These are phyloP conservation scores for Verticillium zaregamsianum DNA, from an alignment of 2,329 filamentous ascomycete genomes.

Conservation along the genomic window DNA sequence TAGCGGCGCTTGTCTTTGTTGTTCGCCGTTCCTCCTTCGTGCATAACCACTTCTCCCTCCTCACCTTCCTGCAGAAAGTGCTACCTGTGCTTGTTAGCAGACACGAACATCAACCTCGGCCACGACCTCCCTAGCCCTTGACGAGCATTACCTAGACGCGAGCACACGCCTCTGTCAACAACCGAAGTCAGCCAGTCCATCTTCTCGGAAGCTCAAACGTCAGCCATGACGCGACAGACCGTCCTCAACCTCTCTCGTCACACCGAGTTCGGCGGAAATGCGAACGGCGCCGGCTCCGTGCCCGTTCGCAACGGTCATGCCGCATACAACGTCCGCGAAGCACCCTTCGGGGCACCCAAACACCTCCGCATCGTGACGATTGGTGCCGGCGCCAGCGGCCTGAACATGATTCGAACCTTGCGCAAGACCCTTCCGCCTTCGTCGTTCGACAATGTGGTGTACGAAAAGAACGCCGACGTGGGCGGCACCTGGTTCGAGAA, in stretches of 20 bases:
- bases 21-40: not conserved
- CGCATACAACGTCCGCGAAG: conserved; percentile 9
- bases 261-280: conserved; percentile 7
- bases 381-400: conserved; percentile 13
- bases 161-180: too few relatives aligned
- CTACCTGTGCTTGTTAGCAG: not conserved
- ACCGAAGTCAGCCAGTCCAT: too few relatives aligned
- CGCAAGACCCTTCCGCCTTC: conserved; percentile 32
- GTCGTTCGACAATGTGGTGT: conserved; percentile 41
- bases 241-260: conserved; percentile 12
- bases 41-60: not conserved
- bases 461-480: conserved; percentile 52
- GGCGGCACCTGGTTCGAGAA: conserved; percentile 59
- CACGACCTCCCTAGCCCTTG: not conserved
- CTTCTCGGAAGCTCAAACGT: not conserved
- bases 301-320: conserved; percentile 1
- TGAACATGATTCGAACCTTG: conserved; percentile 33
- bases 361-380: conserved; percentile 11
- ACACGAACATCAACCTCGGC: not conserved
- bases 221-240: conserved; percentile 11
- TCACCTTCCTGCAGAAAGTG: not conserved
- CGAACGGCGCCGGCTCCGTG: conserved; percentile 3
- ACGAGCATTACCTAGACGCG: too few relatives aligned
- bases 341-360: conserved; percentile 9
- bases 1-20: not conserved